Percentiles rank a stretch among this genome's conserved stretches.
These are phyloP conservation scores for Rubroshorea leprosula DNA, from an alignment of 345 rosid species.

Conservation along the genomic window DNA sequence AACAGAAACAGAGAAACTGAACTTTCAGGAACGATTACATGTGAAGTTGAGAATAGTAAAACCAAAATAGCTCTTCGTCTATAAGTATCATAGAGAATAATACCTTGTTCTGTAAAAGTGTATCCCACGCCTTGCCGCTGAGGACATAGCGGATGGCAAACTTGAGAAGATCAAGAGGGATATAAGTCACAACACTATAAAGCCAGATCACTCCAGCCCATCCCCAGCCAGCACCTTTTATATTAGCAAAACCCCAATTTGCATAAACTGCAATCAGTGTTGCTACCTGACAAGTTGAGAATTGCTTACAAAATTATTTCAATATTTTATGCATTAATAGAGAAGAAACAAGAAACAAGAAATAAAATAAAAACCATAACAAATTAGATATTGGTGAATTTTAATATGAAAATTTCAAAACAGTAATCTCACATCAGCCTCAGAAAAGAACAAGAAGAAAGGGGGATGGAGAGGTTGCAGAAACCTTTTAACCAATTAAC, in stretches of 20 bases:
- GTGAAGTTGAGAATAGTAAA: neutral
- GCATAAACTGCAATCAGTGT: slow-evolving; percentile 82
- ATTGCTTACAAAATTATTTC: neutral
- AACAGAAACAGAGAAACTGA: neutral
- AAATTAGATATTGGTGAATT: too few relatives aligned
- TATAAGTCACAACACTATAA: slow-evolving; percentile 59
- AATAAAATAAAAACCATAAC: too few relatives aligned
- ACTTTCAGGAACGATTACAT: neutral
- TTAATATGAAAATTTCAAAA: too few relatives aligned
- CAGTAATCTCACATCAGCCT: too few relatives aligned
- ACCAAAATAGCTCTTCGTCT: too few relatives aligned
- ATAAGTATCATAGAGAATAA: neutral
- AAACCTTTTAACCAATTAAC: neutral
- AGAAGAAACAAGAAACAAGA: too few relatives aligned
- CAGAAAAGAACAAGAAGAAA: too few relatives aligned
- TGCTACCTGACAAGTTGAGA: slow-evolving; percentile 45
- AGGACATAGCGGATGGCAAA: slow-evolving; percentile 56
- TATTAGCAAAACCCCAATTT: slow-evolving; percentile 62
- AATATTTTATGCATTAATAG: neutral
- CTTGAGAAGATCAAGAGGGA: slow-evolving; percentile 78
- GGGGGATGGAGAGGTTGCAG: neutral
- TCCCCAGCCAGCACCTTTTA: slow-evolving; percentile 82
- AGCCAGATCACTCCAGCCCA: slow-evolving; percentile 98
- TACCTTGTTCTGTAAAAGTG: slow-evolving; percentile 79
- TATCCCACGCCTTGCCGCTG: slow-evolving; percentile 88